A percentile compares a stretch with the other conserved stretches of the same genome.
These are phyloP conservation scores for Candida nitratophila DNA, from an alignment of 805 yeast genomes.

Conservation along the genomic window DNA sequence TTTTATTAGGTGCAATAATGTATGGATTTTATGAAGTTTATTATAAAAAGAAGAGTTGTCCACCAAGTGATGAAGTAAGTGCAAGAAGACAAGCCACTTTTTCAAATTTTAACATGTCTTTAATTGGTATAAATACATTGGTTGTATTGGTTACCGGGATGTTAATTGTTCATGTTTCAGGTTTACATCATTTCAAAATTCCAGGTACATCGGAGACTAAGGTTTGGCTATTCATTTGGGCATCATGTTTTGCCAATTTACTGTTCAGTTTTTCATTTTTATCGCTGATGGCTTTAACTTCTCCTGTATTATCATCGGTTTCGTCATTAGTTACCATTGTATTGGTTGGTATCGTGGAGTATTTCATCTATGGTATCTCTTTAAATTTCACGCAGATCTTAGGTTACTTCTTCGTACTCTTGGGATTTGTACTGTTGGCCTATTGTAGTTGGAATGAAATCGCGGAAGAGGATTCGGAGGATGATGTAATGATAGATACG, in stretches of 20 bases:
- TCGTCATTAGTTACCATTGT: slow-evolving; percentile 61
- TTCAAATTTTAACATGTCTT: slow-evolving; percentile 68
- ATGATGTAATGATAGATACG: slow-evolving; percentile 26
- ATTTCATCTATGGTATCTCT: slow-evolving; percentile 53
- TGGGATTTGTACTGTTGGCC: slow-evolving; percentile 63
- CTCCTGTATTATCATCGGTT: slow-evolving; percentile 74
- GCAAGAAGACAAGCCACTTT: slow-evolving; percentile 72
- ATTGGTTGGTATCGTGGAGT: slow-evolving; percentile 72
- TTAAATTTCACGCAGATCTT: slow-evolving; percentile 49
- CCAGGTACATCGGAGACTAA: slow-evolving; percentile 29
- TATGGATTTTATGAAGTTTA: slow-evolving; percentile 82
- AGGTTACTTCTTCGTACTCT: slow-evolving; percentile 64
- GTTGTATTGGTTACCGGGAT: slow-evolving; percentile 41
- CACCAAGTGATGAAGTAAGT: slow-evolving; percentile 54
- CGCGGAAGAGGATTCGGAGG: slow-evolving; percentile 30
- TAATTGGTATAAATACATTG: slow-evolving; percentile 55
- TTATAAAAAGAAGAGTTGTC: slow-evolving; percentile 70
- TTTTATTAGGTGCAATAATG: slow-evolving; percentile 64
- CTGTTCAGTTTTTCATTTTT: slow-evolving; percentile 66
- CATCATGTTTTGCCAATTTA: slow-evolving; percentile 58
- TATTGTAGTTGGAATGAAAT: slow-evolving; percentile 62
- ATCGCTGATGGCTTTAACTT: slow-evolving; percentile 73
- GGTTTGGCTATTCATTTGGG: slow-evolving; percentile 36
- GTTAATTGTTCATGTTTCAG: slow-evolving; percentile 42
- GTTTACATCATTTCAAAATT: slow-evolving; percentile 50